These are phyloP conservation scores for Incumbomyces delicatus DNA, from an alignment of 2,329 filamentous ascomycete species.

Conservation along the genomic window DNA sequence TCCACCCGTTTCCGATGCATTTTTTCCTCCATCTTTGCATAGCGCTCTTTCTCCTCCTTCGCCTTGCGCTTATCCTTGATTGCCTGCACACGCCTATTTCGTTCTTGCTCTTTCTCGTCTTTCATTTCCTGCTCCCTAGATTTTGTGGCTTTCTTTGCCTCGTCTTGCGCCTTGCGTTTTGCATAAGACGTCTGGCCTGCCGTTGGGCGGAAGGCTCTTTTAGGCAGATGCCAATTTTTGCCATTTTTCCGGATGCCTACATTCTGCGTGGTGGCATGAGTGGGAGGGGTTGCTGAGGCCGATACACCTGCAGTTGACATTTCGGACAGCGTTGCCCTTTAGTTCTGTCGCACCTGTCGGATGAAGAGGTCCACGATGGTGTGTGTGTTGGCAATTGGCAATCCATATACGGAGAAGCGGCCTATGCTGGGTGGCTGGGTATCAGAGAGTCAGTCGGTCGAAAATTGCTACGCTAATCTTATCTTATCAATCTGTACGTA, in stretches of 20 bases:
- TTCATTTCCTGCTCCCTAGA: conserved; percentile 93
- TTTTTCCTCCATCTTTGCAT: conserved; percentile 89
- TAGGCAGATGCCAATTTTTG: conserved; percentile 84
- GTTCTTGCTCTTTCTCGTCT: conserved; percentile 84
- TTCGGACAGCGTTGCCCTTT: too few species aligned
- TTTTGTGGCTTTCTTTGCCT: conserved; percentile 66
- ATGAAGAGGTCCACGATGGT: too few species aligned
- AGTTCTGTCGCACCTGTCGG: too few species aligned
- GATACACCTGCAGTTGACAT: background rate
- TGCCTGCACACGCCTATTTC: conserved; percentile 64
- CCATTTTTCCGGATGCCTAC: conserved; percentile 35
- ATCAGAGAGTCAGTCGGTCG: background rate
- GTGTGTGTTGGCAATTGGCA: too few species aligned
- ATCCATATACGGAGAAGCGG: too few species aligned
- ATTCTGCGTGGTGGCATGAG: conserved; percentile 6
- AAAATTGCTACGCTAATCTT: conserved; percentile 10
- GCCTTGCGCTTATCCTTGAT: conserved; percentile 78
- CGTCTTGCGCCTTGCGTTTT: conserved; percentile 61
- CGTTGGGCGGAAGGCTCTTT: conserved; percentile 74
- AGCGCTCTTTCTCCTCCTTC: conserved; percentile 88
- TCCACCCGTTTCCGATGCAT: conserved; percentile 97
- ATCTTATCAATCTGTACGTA: conserved; percentile 5
- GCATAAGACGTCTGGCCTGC: conserved; percentile 70
- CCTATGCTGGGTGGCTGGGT: too few species aligned
- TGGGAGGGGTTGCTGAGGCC: conserved; percentile 6